These are phyloP conservation scores for Wickerhamiella infanticola DNA, from an alignment of 1,139 yeast genomes.

Conservation along the genomic window DNA sequence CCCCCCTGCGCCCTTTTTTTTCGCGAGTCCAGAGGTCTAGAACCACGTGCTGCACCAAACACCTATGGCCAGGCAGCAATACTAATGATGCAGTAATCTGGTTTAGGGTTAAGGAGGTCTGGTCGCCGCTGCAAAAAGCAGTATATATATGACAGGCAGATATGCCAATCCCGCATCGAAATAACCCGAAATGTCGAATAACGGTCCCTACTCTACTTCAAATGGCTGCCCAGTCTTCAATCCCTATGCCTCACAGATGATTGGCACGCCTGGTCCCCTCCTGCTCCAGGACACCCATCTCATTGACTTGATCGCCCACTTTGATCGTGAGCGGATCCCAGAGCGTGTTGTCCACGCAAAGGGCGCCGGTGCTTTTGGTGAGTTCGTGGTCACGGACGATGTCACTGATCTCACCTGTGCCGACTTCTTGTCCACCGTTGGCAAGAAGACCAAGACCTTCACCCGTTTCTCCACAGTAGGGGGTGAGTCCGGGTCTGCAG, in stretches of 20 bases:
- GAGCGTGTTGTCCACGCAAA: conserved; percentile 86
- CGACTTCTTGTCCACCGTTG: conserved; percentile 52
- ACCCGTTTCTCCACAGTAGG: conserved; percentile 83
- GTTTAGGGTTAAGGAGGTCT: too few relatives aligned
- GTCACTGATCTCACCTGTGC: conserved; percentile 59
- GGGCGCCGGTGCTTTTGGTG: conserved; percentile 78
- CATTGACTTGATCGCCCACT: conserved; percentile 65
- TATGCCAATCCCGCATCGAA: not conserved
- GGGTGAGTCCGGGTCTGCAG: conserved; percentile 75
- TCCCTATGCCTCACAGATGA: conserved; percentile 60
- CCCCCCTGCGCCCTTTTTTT: too few relatives aligned
- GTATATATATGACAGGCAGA: too few relatives aligned
- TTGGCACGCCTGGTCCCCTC: conserved; percentile 59
- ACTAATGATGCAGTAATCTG: too few relatives aligned
- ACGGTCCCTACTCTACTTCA: conserved; percentile 38
- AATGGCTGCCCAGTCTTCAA: conserved; percentile 54
- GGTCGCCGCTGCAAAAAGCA: too few relatives aligned
- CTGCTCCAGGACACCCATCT: conserved; percentile 66
- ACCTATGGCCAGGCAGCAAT: too few relatives aligned
- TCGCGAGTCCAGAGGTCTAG: too few relatives aligned
- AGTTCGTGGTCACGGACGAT: conserved; percentile 70
- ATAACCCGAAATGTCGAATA: conserved; percentile 3
- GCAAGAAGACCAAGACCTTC: conserved; percentile 59
- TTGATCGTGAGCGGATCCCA: conserved; percentile 77
- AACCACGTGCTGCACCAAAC: too few relatives aligned